Percentiles rank a stretch among this genome's conserved stretches.
phyloP scores from a whole-genome alignment of 441 rosid species.

The Gossypium aridum region DNA sequence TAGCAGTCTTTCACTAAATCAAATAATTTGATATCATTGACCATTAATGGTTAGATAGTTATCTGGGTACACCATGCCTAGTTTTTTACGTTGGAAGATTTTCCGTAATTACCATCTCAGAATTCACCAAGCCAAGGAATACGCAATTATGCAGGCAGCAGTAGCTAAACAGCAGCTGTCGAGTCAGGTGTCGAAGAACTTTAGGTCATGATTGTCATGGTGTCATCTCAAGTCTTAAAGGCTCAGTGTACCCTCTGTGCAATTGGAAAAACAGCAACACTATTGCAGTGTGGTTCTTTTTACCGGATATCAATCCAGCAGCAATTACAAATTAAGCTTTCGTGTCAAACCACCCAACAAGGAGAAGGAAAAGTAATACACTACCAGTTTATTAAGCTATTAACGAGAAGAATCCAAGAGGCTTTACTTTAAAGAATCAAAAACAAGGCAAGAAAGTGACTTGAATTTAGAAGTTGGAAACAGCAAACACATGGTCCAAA shows the following conservation, averaged over 20 bases:
- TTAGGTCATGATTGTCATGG: neutral
- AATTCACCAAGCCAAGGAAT: neutral
- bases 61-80: neutral
- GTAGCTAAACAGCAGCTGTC: neutral
- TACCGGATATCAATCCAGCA: conserved; percentile 10
- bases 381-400: neutral
- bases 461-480: neutral
- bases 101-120: neutral
- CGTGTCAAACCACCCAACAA: neutral
- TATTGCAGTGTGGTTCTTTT: neutral
- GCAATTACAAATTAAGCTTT: neutral
- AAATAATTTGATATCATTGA: conserved; percentile 4
- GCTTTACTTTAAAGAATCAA: neutral
- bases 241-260: neutral
- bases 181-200: neutral
- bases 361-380: neutral
- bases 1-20: conserved; percentile 2
- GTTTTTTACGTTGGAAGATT: neutral
- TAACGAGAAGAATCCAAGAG: neutral
- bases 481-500: neutral
- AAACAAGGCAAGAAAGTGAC: neutral
- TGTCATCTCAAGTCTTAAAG: neutral
- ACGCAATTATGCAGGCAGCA: neutral
- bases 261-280: neutral
- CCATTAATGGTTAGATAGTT: neutral